Conservation (phyloP, 768 basidiomycete genomes). For the Multifurca ochricompacta region DNA sequence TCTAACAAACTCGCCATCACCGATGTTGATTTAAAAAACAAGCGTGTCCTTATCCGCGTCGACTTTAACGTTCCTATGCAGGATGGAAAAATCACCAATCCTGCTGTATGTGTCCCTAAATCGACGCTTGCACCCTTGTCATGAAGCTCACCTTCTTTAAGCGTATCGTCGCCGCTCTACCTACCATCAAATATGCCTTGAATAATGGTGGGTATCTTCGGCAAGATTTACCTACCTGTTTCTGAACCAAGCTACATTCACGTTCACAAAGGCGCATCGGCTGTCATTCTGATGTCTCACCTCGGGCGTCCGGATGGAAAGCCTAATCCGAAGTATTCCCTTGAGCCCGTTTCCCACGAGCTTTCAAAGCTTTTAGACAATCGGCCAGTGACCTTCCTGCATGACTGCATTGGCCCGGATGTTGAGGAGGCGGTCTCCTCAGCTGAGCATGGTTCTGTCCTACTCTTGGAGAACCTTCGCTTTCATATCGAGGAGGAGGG, state of each 20-base stretch:
- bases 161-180: conserved; percentile 96
- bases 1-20: conserved; percentile 91
- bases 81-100: conserved; percentile 90
- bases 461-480: conserved; percentile 94
- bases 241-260: conserved; percentile 14
- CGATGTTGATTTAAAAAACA: conserved; percentile 80
- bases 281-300: conserved; percentile 94
- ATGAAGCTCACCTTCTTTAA: conserved; percentile 28
- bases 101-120: conserved; percentile 58
- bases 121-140: conserved; percentile 5
- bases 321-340: conserved; percentile 79
- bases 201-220: conserved; percentile 52
- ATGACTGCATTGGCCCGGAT: conserved; percentile 80
- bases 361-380: conserved; percentile 59
- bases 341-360: conserved; percentile 79
- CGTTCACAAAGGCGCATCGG: conserved; percentile 54
- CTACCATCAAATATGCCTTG: conserved; percentile 90
- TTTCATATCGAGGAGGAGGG: conserved; percentile 99
- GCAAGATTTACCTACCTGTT: not conserved
- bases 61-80: conserved; percentile 95
- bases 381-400: conserved; percentile 70
- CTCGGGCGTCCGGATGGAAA: conserved; percentile 96
- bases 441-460: conserved; percentile 59
- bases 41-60: conserved; percentile 88
- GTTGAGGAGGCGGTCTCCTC: conserved; percentile 70